phyloP scores from a whole-genome alignment of 768 basidiomycete genomes.

The Scleroderma citrinum region DNA sequence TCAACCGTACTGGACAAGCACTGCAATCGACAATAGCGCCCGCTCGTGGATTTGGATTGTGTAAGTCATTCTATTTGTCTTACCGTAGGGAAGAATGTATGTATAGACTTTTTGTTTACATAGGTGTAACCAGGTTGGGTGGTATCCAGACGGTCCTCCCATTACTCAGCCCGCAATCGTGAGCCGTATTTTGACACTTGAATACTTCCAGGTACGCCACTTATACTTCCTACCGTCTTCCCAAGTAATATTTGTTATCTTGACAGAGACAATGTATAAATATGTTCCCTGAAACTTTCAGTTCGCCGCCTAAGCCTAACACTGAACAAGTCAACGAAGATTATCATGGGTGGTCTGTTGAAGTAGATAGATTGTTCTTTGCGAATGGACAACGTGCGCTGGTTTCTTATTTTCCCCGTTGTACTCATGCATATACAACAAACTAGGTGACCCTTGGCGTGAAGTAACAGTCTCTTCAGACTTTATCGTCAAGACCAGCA shows the following conservation, averaged over 20 bases:
- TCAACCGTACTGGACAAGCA: slow-evolving; percentile 46
- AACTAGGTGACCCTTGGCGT: slow-evolving; percentile 68
- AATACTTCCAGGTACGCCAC: slow-evolving; percentile 22
- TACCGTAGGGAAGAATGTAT: neutral
- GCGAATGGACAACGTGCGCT: slow-evolving; percentile 59
- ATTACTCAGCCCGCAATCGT: slow-evolving; percentile 28
- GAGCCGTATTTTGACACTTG: slow-evolving; percentile 28
- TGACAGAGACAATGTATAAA: slow-evolving; percentile 61
- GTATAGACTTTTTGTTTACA: slow-evolving; percentile 1
- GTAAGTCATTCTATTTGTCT: slow-evolving; percentile 28
- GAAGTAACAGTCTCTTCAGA: slow-evolving; percentile 63
- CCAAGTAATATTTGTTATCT: neutral
- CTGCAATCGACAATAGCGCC: slow-evolving; percentile 43
- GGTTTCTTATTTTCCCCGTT: neutral
- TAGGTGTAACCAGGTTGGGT: slow-evolving; percentile 70
- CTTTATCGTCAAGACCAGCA: slow-evolving; percentile 39
- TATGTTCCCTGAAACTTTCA: slow-evolving; percentile 60
- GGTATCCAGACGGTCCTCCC: slow-evolving; percentile 35
- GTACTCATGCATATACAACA: neutral
- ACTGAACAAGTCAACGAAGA: slow-evolving; percentile 37
- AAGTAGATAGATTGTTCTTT: slow-evolving; percentile 56
- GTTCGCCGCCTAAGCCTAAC: slow-evolving; percentile 38
- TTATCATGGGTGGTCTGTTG: slow-evolving; percentile 61
- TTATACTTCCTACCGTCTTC: neutral
- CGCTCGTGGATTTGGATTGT: slow-evolving; percentile 74